Evolutionary conservation across 2,329 filamentous ascomycete genomes (phyloP).

Genomic region (Acrocalymma vagum): DNA sequence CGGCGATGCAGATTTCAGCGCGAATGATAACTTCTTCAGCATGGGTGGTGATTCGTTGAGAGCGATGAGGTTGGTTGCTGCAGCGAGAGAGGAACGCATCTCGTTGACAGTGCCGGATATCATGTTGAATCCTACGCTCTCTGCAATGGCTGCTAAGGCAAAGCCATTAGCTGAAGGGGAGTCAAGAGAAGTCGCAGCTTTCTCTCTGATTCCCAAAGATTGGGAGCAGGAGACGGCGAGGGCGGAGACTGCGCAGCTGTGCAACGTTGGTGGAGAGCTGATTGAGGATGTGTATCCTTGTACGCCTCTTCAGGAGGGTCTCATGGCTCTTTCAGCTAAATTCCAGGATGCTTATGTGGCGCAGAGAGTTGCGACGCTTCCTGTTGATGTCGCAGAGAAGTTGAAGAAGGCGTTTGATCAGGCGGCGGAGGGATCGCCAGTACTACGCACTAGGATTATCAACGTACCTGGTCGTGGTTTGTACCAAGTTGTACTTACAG

Average conservation of each 20-base stretch:
- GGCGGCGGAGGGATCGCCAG: conserved; percentile 37
- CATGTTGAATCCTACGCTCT: conserved; percentile 57
- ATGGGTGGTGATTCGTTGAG: conserved; percentile 61
- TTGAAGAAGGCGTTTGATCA: conserved; percentile 49
- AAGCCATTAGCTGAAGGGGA: conserved; percentile 27
- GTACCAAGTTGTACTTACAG: conserved; percentile 48
- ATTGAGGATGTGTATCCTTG: conserved; percentile 54
- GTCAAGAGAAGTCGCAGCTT: conserved; percentile 34
- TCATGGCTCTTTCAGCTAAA: conserved; percentile 51
- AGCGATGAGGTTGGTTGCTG: conserved; percentile 65
- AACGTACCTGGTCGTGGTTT: conserved; percentile 47
- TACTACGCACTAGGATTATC: conserved; percentile 51
- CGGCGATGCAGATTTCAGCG: conserved; percentile 40
- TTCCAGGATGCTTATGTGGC: conserved; percentile 49
- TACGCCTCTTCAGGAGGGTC: conserved; percentile 51
- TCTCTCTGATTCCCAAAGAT: conserved; percentile 39
- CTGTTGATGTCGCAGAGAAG: conserved; percentile 37
- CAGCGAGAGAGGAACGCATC: conserved; percentile 59
- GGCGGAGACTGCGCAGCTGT: conserved; percentile 48
- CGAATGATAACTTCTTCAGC: conserved; percentile 54
- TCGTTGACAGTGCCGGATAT: conserved; percentile 64
- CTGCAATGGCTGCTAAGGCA: conserved; percentile 55
- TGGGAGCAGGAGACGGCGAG: conserved; percentile 43
- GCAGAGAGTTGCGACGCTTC: conserved; percentile 44
- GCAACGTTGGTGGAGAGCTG: conserved; percentile 24